Evolutionary conservation across 805 yeast species (phyloP), one percentile per base, ranked within the genome.

Genomic region (Candida yuanshanica): DNA sequence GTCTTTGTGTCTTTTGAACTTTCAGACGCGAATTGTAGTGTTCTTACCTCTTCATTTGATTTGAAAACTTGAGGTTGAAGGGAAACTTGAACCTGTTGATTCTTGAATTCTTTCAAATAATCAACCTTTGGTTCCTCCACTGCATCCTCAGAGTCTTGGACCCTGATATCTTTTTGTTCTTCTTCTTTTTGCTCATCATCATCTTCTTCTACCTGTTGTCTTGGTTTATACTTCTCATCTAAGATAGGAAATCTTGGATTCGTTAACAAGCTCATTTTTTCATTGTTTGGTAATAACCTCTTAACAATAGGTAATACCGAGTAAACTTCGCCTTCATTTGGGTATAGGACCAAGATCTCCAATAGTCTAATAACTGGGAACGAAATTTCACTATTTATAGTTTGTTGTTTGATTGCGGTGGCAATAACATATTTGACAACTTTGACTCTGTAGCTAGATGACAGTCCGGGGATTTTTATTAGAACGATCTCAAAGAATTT

Each of bases 261-360:
- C 40, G 77, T 72, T 50, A 86, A 68, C 1, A 83, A 67, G 53
- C 85, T 76, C 33, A 81, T 56, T 17, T 75, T 55, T 8, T 68
- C 72, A 52, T 78, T 76, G 33, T 65, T 59, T 12, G 70, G 60
- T 44, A 83, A 56, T 6, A 83, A 53, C 2, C 68, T 63, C 11
- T 77, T 60, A 2, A 83, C 81, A 43, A 90, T 77, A 8, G 96
- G 95, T 45, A 85, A 66, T 23, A 85, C 68, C 12, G 88, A 80
- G 33, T 74, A 72, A 32, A 74, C 70, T 38, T 79, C 81, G 31
- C 67, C 66, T 27, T 56, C 59, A 5, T 83, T 86, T 2, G 96
- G 95, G 55, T 73, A 77, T 32, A 86, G 51, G 3, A 86, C 75
- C n/a, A 84, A 62, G 4, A 71, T 59, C 37, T 78, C 69, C 26